These are phyloP conservation scores for Aspergillus campestris DNA, from an alignment of 495 filamentous ascomycete genomes.

Conservation along the genomic window DNA sequence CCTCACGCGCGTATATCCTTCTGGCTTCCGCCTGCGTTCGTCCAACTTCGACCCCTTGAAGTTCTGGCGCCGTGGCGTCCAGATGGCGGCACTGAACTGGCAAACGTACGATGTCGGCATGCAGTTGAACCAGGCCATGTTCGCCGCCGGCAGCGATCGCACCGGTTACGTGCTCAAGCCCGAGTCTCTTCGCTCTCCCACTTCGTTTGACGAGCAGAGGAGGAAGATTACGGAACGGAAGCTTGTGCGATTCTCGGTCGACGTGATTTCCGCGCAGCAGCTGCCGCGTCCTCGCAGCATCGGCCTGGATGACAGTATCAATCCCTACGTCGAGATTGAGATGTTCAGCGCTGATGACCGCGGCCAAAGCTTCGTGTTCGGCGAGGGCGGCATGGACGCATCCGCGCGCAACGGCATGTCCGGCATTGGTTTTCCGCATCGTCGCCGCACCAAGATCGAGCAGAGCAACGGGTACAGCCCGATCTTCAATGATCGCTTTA, in stretches of 20 bases:
- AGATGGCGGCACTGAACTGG: slow-evolving; percentile 97
- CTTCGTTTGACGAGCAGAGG: slow-evolving; percentile 31
- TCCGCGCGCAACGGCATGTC: slow-evolving; percentile 61
- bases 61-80: slow-evolving; percentile 91
- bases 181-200: slow-evolving; percentile 61
- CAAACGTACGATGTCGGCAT: slow-evolving; percentile 93
- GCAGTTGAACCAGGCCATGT: slow-evolving; percentile 97
- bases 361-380: slow-evolving; percentile 49
- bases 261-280: slow-evolving; percentile 89
- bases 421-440: slow-evolving; percentile 67
- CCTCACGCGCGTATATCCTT: slow-evolving; percentile 90
- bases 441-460: slow-evolving; percentile 67
- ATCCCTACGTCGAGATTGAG: slow-evolving; percentile 91
- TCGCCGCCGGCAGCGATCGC: slow-evolving; percentile 79
- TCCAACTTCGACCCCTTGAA: slow-evolving; percentile 87
- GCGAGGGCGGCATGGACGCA: slow-evolving; percentile 62
- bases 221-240: slow-evolving; percentile 51
- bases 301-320: slow-evolving; percentile 62
- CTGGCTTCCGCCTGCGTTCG: slow-evolving; percentile 66
- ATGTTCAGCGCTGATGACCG: slow-evolving; percentile 92
- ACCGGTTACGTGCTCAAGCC: slow-evolving; percentile 94
- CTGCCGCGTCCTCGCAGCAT: slow-evolving; percentile 73
- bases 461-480: slow-evolving; percentile 89
- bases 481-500: slow-evolving; percentile 65
- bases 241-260: slow-evolving; percentile 71